phyloP scores from a whole-genome alignment of 805 yeast species.

The Schwanniomyces yamadae region DNA sequence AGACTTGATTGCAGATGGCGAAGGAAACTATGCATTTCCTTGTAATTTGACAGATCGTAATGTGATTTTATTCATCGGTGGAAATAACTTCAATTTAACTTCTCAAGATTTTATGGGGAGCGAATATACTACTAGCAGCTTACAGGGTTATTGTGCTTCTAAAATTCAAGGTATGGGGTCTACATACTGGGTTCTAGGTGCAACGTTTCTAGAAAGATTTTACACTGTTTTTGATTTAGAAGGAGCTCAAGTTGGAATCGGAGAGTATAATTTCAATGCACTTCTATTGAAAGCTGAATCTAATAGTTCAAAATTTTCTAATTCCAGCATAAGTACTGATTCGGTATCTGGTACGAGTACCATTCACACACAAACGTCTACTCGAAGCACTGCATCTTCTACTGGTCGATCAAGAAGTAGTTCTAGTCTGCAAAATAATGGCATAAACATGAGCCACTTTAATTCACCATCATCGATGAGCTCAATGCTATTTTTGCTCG shows the following conservation, averaged over 20 bases:
- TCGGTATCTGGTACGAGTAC: too few relatives aligned
- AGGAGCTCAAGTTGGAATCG: conserved; percentile 52
- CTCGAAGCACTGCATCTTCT: too few relatives aligned
- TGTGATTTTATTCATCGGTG: conserved; percentile 43
- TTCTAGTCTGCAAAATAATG: too few relatives aligned
- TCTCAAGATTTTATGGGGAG: conserved; percentile 50
- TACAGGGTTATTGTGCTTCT: conserved; percentile 58
- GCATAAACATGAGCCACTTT: too few relatives aligned
- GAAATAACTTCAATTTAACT: conserved; percentile 43
- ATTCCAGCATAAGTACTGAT: too few relatives aligned
- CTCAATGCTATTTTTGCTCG: too few relatives aligned
- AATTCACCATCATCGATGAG: too few relatives aligned
- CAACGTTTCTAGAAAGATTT: conserved; percentile 54
- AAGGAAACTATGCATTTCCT: conserved; percentile 55
- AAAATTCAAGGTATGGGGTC: conserved; percentile 58
- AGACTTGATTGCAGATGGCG: conserved; percentile 53
- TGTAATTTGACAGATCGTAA: conserved; percentile 47
- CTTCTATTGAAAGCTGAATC: not conserved
- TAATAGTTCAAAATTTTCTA: too few relatives aligned
- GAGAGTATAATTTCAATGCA: conserved; percentile 7
- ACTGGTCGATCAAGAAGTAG: too few relatives aligned
- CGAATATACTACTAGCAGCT: conserved; percentile 34
- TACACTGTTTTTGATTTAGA: conserved; percentile 60
- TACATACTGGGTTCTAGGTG: conserved; percentile 59
- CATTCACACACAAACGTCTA: too few relatives aligned